A percentile compares a stretch with the other conserved stretches of the same genome.
Conservation (phyloP, 352 stramenopile genomes). For the Phytophthora crassamura region DNA sequence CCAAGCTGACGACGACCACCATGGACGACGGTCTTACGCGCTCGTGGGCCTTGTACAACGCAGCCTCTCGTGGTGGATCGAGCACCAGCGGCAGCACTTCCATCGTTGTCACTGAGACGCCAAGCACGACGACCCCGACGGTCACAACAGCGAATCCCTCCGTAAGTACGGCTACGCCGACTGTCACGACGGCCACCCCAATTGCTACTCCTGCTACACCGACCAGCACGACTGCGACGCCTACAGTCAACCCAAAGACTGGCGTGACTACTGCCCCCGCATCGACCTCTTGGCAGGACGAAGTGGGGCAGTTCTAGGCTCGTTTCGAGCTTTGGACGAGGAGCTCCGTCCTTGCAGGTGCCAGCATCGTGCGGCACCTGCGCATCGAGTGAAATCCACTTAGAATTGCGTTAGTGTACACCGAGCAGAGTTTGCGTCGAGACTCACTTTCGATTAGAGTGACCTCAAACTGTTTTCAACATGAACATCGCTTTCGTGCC, state of each 20-base stretch:
- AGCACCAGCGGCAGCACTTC: constrained; percentile 25
- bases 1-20: constrained; percentile 47
- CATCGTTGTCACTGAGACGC: constrained; percentile 11
- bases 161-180: neutral
- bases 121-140: constrained; percentile 12
- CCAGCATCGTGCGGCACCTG: constrained; percentile 8
- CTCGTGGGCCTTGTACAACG: constrained; percentile 79
- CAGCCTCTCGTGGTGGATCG: constrained; percentile 41
- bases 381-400: constrained; percentile 41
- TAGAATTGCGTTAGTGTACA: constrained; percentile 29
- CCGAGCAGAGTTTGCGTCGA: constrained; percentile 17
- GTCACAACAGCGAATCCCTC: constrained; percentile 5
- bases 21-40: constrained; percentile 76
- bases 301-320: constrained; percentile 23
- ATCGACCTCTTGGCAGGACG: constrained; percentile 20
- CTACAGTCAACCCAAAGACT: constrained; percentile 16
- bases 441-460: constrained; percentile 3
- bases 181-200: constrained; percentile 1
- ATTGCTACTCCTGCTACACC: constrained; percentile 1
- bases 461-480: constrained; percentile 9
- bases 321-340: constrained; percentile 2
- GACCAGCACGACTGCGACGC: constrained; percentile 3
- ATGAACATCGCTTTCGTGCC: neutral
- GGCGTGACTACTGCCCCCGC: constrained; percentile 1
- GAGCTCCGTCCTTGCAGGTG: constrained; percentile 10